Evolutionary conservation across 805 yeast species (phyloP).

Genomic region (Millerozyma miso): DNA sequence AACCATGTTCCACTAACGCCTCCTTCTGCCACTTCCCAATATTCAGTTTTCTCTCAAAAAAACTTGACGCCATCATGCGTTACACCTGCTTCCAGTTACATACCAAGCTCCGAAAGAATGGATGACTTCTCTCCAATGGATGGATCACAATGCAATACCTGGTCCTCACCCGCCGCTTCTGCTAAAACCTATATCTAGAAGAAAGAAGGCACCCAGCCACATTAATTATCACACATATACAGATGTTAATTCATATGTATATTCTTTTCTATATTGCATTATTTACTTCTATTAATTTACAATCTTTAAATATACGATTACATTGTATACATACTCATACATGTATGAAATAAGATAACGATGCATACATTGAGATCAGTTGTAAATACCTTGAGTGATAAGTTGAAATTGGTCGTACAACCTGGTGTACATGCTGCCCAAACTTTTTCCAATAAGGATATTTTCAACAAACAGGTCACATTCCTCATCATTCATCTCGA

Average conservation of each 20-base stretch:
- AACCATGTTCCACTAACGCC: conserved; percentile 29
- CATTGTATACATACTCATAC: background rate
- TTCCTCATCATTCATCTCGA: conserved; percentile 68
- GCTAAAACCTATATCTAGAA: conserved; percentile 5
- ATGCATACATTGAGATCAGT: conserved; percentile 24
- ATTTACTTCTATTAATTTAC: conserved; percentile 3
- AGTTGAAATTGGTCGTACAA: conserved; percentile 93
- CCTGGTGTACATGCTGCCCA: conserved; percentile 86
- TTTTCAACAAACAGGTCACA: conserved; percentile 76
- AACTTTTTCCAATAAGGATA: conserved; percentile 69
- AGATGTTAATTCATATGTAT: background rate
- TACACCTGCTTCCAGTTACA: conserved; percentile 20
- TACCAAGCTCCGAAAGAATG: conserved; percentile 7
- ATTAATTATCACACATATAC: background rate
- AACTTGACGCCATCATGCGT: conserved; percentile 16
- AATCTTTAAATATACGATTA: conserved; percentile 1
- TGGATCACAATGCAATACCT: conserved; percentile 4
- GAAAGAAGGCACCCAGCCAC: background rate
- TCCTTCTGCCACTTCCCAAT: conserved; percentile 40
- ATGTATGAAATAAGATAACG: background rate
- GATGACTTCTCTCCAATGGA: conserved; percentile 9
- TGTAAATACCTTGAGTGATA: conserved; percentile 91
- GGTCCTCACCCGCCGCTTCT: conserved; percentile 9
- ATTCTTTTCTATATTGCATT: conserved; percentile 2
- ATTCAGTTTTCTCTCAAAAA: conserved; percentile 32